These are phyloP conservation scores for Penicillium waksmanii DNA, from an alignment of 495 filamentous ascomycete species.

Conservation along the genomic window DNA sequence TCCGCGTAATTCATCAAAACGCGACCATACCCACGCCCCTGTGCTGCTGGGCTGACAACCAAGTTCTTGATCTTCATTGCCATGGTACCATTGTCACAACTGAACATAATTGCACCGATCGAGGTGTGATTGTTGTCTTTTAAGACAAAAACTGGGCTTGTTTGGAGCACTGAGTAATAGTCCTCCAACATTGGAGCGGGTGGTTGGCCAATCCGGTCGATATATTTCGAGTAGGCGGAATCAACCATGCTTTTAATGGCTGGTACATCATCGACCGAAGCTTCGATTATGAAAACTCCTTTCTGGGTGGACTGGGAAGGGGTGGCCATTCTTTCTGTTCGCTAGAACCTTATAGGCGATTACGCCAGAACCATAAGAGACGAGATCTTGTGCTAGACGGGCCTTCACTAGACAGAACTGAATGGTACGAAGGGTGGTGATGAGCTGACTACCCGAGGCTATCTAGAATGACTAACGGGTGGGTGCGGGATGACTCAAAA, in stretches of 20 bases:
- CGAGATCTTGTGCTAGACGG: too few relatives aligned
- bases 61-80: constrained; percentile 40
- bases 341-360: background rate
- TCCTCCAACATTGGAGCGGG: constrained; percentile 40
- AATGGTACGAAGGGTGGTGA: too few relatives aligned
- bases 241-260: constrained; percentile 33
- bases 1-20: constrained; percentile 30
- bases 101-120: constrained; percentile 23
- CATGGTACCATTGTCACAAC: constrained; percentile 6
- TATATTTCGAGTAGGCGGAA: constrained; percentile 41
- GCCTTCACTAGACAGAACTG: too few relatives aligned
- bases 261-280: constrained; percentile 28
- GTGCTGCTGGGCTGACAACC: constrained; percentile 33
- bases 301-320: background rate
- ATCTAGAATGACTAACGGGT: too few relatives aligned
- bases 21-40: constrained; percentile 38
- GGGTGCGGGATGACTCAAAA: too few relatives aligned
- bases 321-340: background rate
- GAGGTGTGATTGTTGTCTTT: constrained; percentile 1
- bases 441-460: too few relatives aligned
- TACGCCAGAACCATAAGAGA: too few relatives aligned
- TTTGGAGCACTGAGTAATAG: constrained; percentile 25
- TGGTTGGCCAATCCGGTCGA: constrained; percentile 38
- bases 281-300: constrained; percentile 1
- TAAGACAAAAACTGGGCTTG: constrained; percentile 22